phyloP scores from a whole-genome alignment of 768 basidiomycete species.

The Cystofilobasidium capitatum region DNA sequence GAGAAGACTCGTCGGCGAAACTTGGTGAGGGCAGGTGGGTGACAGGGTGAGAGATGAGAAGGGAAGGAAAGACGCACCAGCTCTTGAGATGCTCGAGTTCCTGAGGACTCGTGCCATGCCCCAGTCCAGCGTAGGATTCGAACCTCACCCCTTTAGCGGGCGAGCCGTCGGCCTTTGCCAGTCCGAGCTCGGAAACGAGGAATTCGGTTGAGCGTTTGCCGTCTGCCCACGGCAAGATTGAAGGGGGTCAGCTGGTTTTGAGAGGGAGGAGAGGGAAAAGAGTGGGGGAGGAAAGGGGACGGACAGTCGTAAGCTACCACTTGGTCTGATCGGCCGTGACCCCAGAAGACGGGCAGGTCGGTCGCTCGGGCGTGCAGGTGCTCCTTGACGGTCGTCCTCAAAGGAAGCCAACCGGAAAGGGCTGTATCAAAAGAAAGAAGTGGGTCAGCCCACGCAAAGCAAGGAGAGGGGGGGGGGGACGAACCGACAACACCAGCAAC shows the following conservation, averaged over 20 bases:
- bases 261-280: not conserved
- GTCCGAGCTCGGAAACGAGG: slow-evolving; percentile 50
- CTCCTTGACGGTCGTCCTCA: slow-evolving; percentile 60
- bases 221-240: not conserved
- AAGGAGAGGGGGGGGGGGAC: not conserved
- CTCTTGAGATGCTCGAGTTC: slow-evolving; percentile 61
- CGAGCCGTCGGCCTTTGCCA: slow-evolving; percentile 37
- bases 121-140: slow-evolving; percentile 57
- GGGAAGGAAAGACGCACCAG: slow-evolving; percentile 43
- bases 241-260: not conserved
- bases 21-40: no score
- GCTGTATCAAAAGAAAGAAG: slow-evolving; percentile 38
- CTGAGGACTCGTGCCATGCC: slow-evolving; percentile 54
- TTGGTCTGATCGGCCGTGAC: slow-evolving; percentile 67
- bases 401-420: slow-evolving; percentile 70
- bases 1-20: no score
- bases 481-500: slow-evolving; percentile 20
- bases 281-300: slow-evolving; percentile 16
- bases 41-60: no score
- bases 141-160: slow-evolving; percentile 53
- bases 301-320: slow-evolving; percentile 53
- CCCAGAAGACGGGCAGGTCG: slow-evolving; percentile 72
- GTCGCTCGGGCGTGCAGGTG: slow-evolving; percentile 54
- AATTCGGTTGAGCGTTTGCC: slow-evolving; percentile 50
- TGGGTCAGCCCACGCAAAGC: not conserved